phyloP scores from a whole-genome alignment of 208 protist species.

The Novymonas esmeraldas region DNA sequence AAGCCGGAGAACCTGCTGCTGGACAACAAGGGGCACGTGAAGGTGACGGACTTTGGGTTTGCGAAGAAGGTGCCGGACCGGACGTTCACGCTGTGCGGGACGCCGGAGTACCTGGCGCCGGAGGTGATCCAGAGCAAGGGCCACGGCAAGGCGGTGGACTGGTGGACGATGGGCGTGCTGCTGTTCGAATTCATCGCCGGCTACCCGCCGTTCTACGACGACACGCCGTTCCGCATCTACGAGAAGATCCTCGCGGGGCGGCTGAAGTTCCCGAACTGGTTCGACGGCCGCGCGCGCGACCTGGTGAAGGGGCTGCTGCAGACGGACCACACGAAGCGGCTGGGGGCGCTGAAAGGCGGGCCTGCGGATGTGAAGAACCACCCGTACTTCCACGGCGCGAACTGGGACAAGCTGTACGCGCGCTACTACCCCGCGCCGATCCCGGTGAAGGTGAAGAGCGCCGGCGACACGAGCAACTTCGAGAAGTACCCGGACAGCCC shows the following conservation, averaged over 20 bases:
- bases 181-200: slow-evolving; percentile 96
- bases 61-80: slow-evolving; percentile 83
- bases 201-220: slow-evolving; percentile 93
- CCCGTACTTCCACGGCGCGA: slow-evolving; percentile 93
- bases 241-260: slow-evolving; percentile 87
- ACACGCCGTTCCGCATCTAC: slow-evolving; percentile 89
- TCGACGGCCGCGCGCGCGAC: slow-evolving; percentile 76
- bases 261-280: slow-evolving; percentile 88
- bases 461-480: slow-evolving; percentile 91
- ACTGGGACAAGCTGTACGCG: slow-evolving; percentile 91
- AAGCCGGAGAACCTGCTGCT: slow-evolving; percentile 94
- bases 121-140: slow-evolving; percentile 93
- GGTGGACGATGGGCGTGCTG: slow-evolving; percentile 96
- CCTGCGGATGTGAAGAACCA: slow-evolving; percentile 95
- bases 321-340: slow-evolving; percentile 86
- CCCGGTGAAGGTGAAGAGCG: slow-evolving; percentile 70
- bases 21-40: slow-evolving; percentile 83
- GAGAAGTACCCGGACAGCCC: slow-evolving; percentile 86
- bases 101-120: slow-evolving; percentile 90
- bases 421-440: slow-evolving; percentile 86
- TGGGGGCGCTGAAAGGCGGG: slow-evolving; percentile 90
- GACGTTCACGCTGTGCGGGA: slow-evolving; percentile 91
- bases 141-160: slow-evolving; percentile 96
- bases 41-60: slow-evolving; percentile 90
- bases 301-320: slow-evolving; percentile 87